phyloP scores from a whole-genome alignment of 169 alveolate species.

The Eimeria zaria region DNA sequence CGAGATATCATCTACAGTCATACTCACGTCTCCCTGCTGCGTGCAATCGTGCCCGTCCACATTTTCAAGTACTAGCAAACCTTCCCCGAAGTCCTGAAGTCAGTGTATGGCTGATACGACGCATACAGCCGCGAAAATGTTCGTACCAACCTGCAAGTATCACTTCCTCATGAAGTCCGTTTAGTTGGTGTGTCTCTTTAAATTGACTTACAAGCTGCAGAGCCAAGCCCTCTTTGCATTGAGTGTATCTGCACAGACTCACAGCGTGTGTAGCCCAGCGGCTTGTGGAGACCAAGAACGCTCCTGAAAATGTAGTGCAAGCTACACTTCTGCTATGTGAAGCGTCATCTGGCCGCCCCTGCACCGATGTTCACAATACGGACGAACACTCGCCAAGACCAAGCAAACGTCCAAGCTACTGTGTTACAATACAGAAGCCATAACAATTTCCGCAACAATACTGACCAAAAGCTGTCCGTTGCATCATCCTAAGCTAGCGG shows the following conservation, averaged over 20 bases:
- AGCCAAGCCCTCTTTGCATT: background rate
- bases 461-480: background rate
- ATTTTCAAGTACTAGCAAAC: no score
- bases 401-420: background rate
- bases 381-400: background rate
- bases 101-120: background rate
- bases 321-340: background rate
- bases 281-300: background rate
- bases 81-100: background rate
- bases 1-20: background rate
- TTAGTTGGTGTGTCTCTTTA: no score
- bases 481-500: no score
- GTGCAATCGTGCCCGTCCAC: background rate
- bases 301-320: background rate
- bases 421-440: background rate
- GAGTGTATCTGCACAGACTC: background rate
- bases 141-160: background rate
- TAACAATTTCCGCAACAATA: no score
- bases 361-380: background rate
- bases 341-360: background rate
- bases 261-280: background rate
- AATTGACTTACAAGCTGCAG: background rate
- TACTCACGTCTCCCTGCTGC: background rate
- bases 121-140: no score
- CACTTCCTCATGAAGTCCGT: background rate